These are phyloP conservation scores for Juncus effusus DNA, from an alignment of 176 grass and related monocot genomes.

Conservation along the genomic window DNA sequence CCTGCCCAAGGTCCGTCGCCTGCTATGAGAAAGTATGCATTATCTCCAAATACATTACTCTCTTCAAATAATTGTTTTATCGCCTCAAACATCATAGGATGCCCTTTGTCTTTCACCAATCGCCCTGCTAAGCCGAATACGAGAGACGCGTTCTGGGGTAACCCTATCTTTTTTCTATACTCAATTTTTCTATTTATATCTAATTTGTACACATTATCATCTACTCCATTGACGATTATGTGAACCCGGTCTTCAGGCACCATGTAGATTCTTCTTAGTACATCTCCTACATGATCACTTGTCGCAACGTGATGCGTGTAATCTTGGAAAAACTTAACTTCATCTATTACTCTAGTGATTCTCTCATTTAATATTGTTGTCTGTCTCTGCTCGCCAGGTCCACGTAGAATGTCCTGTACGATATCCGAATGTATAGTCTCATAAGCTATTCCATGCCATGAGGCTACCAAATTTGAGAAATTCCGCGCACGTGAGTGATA, in stretches of 20 bases:
- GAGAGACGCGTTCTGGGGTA: conserved; percentile 25
- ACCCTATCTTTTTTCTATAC: conserved; percentile 33
- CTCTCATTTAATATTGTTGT: conserved; percentile 19
- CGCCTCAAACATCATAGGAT: conserved; percentile 47
- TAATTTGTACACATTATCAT: conserved; percentile 26
- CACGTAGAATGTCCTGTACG: conserved; percentile 38
- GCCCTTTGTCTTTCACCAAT: conserved; percentile 52
- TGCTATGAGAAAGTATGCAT: conserved; percentile 29
- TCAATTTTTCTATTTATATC: conserved; percentile 18
- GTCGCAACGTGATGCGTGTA: conserved; percentile 49
- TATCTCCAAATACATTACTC: conserved; percentile 23
- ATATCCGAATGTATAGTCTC: conserved; percentile 57
- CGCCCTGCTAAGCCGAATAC: conserved; percentile 42
- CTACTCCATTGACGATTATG: conserved; percentile 46
- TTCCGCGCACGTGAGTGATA: conserved; percentile 37
- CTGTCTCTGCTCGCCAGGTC: background rate
- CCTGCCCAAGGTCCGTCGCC: conserved; percentile 43
- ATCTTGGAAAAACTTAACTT: conserved; percentile 45
- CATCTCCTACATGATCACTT: conserved; percentile 51
- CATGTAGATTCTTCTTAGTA: conserved; percentile 52
- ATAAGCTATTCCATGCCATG: conserved; percentile 55
- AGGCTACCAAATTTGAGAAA: conserved; percentile 38
- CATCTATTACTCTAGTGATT: conserved; percentile 39
- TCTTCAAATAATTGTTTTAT: conserved; percentile 34
- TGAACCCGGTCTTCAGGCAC: conserved; percentile 49